These are phyloP conservation scores for Termitomyces sp. DNA, from an alignment of 1,284 basidiomycete species.

Conservation along the genomic window DNA sequence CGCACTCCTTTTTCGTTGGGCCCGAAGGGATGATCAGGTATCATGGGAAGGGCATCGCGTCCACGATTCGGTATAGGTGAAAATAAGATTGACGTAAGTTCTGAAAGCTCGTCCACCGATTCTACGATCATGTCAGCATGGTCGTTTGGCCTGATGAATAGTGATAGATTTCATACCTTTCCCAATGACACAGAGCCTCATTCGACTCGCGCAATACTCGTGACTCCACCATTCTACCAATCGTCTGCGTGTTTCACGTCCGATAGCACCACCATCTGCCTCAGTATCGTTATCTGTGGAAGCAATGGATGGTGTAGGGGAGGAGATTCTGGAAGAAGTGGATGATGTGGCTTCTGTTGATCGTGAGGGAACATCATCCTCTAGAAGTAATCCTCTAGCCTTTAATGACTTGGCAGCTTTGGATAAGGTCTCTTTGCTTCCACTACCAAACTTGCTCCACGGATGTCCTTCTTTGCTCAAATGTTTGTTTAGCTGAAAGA, in stretches of 20 bases:
- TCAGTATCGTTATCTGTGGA: constrained; percentile 55
- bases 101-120: constrained; percentile 74
- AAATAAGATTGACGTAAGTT: constrained; percentile 71
- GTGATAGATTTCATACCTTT: constrained; percentile 51
- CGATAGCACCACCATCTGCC: constrained; percentile 69
- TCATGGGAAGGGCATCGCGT: constrained; percentile 59
- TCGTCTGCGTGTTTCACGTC: constrained; percentile 85
- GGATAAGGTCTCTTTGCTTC: constrained; percentile 83
- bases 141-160: not conserved
- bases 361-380: constrained; percentile 19
- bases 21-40: constrained; percentile 76
- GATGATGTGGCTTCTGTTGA: constrained; percentile 34
- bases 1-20: constrained; percentile 70
- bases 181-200: constrained; percentile 89
- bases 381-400: constrained; percentile 37
- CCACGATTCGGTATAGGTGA: constrained; percentile 73
- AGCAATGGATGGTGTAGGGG: constrained; percentile 55
- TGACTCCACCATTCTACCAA: constrained; percentile 93
- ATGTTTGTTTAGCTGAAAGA: constrained; percentile 94
- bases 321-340: constrained; percentile 49
- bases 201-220: constrained; percentile 92
- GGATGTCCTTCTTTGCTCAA: constrained; percentile 78
- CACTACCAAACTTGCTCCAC: constrained; percentile 94
- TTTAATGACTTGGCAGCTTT: constrained; percentile 57
- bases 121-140: constrained; percentile 39